These are phyloP conservation scores for Teunomyces tritomae DNA, from an alignment of 805 yeast genomes.

Conservation along the genomic window DNA sequence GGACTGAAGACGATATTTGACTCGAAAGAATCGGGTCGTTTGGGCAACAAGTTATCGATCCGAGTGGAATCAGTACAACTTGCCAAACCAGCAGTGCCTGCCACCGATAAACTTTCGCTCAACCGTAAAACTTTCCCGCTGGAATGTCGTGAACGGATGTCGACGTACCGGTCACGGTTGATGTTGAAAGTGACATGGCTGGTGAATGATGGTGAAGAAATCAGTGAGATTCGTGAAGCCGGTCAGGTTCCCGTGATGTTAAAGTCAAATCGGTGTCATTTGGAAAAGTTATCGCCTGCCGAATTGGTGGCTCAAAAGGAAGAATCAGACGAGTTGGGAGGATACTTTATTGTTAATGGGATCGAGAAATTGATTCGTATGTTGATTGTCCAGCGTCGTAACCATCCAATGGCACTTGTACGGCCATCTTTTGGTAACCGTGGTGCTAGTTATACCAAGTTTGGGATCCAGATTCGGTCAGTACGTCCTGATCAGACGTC, in stretches of 20 bases:
- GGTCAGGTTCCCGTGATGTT: constrained; percentile 93
- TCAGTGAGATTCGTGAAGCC: constrained; percentile 79
- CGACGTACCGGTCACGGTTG: constrained; percentile 75
- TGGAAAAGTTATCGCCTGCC: constrained; percentile 77
- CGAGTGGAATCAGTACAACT: constrained; percentile 89
- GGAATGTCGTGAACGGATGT: constrained; percentile 82
- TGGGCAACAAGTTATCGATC: constrained; percentile 82
- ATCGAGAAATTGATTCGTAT: constrained; percentile 94
- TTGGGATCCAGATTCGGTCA: constrained; percentile 90
- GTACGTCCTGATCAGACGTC: constrained; percentile 98
- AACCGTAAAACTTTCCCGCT: constrained; percentile 80
- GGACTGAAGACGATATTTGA: constrained; percentile 86
- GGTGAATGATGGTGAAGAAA: constrained; percentile 84
- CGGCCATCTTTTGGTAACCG: constrained; percentile 93
- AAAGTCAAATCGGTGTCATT: constrained; percentile 85
- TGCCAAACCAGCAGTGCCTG: constrained; percentile 76
- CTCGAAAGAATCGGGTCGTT: constrained; percentile 59
- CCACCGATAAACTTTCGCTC: constrained; percentile 67
- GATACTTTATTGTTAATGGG: constrained; percentile 94
- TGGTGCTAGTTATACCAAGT: constrained; percentile 85
- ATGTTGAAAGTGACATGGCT: constrained; percentile 79
- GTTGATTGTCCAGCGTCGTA: constrained; percentile 96
- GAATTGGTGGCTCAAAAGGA: constrained; percentile 77
- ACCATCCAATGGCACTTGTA: constrained; percentile 96
- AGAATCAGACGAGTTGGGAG: constrained; percentile 95